Conservation (phyloP, 2,329 filamentous ascomycete species). For the Neopestalotiopsis clavispora region DNA sequence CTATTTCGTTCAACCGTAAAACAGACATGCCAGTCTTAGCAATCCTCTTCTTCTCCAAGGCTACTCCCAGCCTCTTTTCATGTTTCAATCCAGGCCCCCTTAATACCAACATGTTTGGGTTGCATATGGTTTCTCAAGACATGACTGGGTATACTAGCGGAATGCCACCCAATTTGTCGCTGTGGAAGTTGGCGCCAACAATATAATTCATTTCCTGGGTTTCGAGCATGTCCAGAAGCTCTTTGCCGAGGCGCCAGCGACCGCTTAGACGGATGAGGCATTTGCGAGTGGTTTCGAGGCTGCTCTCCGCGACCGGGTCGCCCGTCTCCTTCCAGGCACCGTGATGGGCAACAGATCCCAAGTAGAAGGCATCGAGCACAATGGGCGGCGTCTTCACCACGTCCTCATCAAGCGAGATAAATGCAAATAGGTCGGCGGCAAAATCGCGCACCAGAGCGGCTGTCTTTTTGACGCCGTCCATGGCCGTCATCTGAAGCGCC, state of each 20-base stretch:
- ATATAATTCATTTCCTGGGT: conserved; percentile 13
- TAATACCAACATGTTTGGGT: not conserved
- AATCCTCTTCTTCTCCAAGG: too few species aligned
- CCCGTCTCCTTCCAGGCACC: not conserved
- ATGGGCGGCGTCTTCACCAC: conserved; percentile 23
- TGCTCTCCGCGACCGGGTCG: not conserved
- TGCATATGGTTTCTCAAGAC: not conserved
- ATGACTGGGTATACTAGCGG: conserved; percentile 6
- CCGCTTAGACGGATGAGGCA: conserved; percentile 19
- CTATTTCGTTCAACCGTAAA: not conserved
- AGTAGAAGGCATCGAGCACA: conserved; percentile 25
- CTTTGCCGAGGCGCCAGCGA: conserved; percentile 22
- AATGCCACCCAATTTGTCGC: conserved; percentile 12
- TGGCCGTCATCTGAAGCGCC: conserved; percentile 17
- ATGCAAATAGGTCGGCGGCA: conserved; percentile 18
- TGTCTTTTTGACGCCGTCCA: conserved; percentile 20
- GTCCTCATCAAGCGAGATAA: conserved; percentile 19
- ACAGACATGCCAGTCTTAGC: not conserved
- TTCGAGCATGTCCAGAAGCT: conserved; percentile 17
- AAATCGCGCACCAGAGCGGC: conserved; percentile 19
- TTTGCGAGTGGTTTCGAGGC: conserved; percentile 18
- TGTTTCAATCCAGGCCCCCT: not conserved
- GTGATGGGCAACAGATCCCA: conserved; percentile 16
- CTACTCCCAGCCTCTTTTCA: not conserved
- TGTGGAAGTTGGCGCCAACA: conserved; percentile 5